phyloP scores from a whole-genome alignment of 805 yeast species.

The Komagataella populi region DNA sequence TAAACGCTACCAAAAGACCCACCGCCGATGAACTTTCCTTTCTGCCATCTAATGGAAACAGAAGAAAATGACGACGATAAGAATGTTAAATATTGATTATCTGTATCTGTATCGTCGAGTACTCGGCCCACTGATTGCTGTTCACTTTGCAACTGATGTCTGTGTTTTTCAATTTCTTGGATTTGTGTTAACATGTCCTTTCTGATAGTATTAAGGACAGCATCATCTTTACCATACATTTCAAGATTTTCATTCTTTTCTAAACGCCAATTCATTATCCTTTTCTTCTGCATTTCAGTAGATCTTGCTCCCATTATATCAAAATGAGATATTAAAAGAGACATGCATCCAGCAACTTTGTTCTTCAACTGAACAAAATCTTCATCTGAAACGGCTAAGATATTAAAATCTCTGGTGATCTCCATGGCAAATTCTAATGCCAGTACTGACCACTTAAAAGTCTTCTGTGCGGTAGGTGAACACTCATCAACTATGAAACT shows the following conservation, averaged over 20 bases:
- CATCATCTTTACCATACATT: slow-evolving; percentile 40
- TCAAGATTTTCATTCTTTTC: slow-evolving; percentile 42
- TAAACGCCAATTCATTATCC: slow-evolving; percentile 34
- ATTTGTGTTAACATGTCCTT: slow-evolving; percentile 59
- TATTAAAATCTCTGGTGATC: slow-evolving; percentile 82
- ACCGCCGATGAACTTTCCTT: slow-evolving; percentile 85
- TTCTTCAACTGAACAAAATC: slow-evolving; percentile 60
- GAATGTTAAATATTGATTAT: slow-evolving; percentile 74
- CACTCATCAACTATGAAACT: slow-evolving; percentile 90
- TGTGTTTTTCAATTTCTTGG: slow-evolving; percentile 42
- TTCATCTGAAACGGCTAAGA: slow-evolving; percentile 63
- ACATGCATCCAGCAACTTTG: slow-evolving; percentile 90
- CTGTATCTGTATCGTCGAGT: slow-evolving; percentile 75
- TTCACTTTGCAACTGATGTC: slow-evolving; percentile 26
- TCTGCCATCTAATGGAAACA: slow-evolving; percentile 94
- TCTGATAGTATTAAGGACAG: slow-evolving; percentile 41
- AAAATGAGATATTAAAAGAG: slow-evolving; percentile 84
- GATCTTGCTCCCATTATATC: slow-evolving; percentile 98
- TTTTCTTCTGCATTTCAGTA: slow-evolving; percentile 46
- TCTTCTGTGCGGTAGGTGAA: slow-evolving; percentile 78
- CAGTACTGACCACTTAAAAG: slow-evolving; percentile 92
- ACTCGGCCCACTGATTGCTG: slow-evolving; percentile 70
- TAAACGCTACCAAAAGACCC: slow-evolving; percentile 94
- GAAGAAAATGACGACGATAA: slow-evolving; percentile 83
- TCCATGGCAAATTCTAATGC: slow-evolving; percentile 95